phyloP scores from a whole-genome alignment of 176 grass and related monocot genomes.

The Triticum timopheevii region DNA sequence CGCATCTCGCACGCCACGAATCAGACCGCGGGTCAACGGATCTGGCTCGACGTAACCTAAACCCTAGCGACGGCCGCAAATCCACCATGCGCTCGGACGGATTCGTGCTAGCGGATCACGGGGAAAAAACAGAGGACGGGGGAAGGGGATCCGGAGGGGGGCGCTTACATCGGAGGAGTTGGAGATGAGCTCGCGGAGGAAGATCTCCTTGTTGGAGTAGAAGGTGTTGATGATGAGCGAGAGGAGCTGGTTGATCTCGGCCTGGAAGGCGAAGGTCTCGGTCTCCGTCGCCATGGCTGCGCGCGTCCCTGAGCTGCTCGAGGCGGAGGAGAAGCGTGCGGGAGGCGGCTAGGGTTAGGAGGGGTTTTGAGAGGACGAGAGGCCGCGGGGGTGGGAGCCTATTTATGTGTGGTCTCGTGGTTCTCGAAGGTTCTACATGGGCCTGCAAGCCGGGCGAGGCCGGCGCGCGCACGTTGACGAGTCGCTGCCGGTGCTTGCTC shows the following conservation, averaged over 20 bases:
- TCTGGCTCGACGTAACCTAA: not conserved
- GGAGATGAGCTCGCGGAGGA: constrained; percentile 88
- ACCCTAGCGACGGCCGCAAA: no score
- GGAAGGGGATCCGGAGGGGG: no score
- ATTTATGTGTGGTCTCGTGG: constrained; percentile 12
- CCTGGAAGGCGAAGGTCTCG: constrained; percentile 98
- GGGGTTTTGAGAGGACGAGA: constrained; percentile 18
- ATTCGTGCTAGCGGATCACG: not conserved
- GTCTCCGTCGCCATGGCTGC: constrained; percentile 69
- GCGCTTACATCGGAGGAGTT: constrained; percentile 84
- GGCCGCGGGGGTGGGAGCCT: not conserved
- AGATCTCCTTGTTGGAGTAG: constrained; percentile 99
- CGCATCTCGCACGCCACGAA: not conserved
- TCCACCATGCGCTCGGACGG: not conserved
- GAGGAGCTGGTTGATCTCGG: constrained; percentile 94
- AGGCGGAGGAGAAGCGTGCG: constrained; percentile 5
- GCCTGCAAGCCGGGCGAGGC: constrained; percentile 29
- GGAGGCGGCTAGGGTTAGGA: constrained; percentile 51
- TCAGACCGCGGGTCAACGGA: not conserved
- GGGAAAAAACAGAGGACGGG: not conserved
- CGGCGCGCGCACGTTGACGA: not conserved
- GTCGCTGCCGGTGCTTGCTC: not conserved
- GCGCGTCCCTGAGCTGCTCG: not conserved
- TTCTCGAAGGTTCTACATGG: constrained; percentile 67
- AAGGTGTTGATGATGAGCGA: constrained; percentile 98